These are phyloP conservation scores for Cladosporium sp. DNA, from an alignment of 2,329 filamentous ascomycete species.

Conservation along the genomic window DNA sequence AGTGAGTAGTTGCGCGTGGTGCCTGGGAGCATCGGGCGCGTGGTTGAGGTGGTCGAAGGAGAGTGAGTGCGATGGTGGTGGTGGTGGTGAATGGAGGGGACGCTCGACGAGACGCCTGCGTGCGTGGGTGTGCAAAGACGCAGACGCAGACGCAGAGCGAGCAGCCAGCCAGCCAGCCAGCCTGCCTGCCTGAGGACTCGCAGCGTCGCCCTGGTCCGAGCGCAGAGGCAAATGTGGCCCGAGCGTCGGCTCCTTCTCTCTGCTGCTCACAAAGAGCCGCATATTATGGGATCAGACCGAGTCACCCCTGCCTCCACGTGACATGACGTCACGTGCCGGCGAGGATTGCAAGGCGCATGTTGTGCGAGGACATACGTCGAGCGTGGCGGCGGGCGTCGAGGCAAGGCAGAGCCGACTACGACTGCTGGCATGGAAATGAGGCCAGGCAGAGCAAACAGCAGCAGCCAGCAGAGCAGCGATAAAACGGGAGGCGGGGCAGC, in stretches of 20 bases:
- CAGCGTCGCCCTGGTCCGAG: too few species aligned
- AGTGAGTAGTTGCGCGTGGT: not conserved
- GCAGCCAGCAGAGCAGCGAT: not conserved
- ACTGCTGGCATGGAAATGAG: not conserved
- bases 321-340: too few species aligned
- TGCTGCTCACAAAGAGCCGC: too few species aligned
- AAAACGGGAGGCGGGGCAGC: constrained; percentile 5
- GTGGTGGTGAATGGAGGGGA: constrained; percentile 3
- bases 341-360: not conserved
- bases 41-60: not conserved
- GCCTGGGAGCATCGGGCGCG: not conserved
- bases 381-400: not conserved
- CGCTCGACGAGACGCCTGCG: not conserved
- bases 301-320: too few species aligned
- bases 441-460: not conserved
- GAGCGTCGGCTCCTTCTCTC: too few species aligned
- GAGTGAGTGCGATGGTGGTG: not conserved
- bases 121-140: constrained; percentile 2
- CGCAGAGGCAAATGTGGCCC: too few species aligned
- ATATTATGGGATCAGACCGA: too few species aligned
- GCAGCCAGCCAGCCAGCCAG: too few species aligned
- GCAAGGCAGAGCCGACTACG: not conserved
- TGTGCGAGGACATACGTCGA: not conserved
- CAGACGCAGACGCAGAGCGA: not conserved
- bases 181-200: too few species aligned